These are phyloP conservation scores for Narthecium ossifragum DNA, from an alignment of 106 monocot species.

Conservation along the genomic window DNA sequence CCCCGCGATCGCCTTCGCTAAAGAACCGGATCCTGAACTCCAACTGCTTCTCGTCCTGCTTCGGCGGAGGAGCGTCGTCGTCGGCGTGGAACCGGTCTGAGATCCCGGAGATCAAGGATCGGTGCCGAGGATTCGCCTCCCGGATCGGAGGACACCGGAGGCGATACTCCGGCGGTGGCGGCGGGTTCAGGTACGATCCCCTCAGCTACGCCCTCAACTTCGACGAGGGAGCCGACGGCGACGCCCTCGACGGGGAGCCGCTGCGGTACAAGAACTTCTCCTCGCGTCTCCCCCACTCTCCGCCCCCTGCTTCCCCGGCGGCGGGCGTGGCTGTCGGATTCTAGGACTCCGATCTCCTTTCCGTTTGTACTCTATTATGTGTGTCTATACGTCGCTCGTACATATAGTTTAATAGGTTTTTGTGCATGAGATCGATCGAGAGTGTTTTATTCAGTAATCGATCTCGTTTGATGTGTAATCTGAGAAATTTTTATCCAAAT, in stretches of 20 bases:
- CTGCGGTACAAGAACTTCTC: not conserved
- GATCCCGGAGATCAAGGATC: slow-evolving; percentile 28
- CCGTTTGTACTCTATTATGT: no score
- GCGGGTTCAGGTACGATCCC: slow-evolving; percentile 57
- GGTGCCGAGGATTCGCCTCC: slow-evolving; percentile 16
- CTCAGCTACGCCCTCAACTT: slow-evolving; percentile 63
- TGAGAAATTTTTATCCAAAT: no score
- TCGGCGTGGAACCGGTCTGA: slow-evolving; percentile 38
- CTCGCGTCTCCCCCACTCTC: not conserved
- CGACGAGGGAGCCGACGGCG: slow-evolving; percentile 15
- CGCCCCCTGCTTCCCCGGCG: not conserved
- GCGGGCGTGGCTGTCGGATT: not conserved
- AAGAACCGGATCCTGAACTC: slow-evolving; percentile 27
- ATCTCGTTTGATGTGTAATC: no score
- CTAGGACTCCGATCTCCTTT: no score
- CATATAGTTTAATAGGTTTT: no score
- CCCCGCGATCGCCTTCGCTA: slow-evolving; percentile 5
- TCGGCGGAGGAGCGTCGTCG: slow-evolving; percentile 28
- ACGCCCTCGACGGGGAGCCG: not conserved
- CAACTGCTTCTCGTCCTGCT: slow-evolving; percentile 55
- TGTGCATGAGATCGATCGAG: no score
- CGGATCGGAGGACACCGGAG: slow-evolving; percentile 12
- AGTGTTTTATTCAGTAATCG: no score
- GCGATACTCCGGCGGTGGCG: slow-evolving; percentile 7
- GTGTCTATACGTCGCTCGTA: no score